phyloP scores from a whole-genome alignment of 2,329 filamentous ascomycete species.

The Cercospora zeina region DNA sequence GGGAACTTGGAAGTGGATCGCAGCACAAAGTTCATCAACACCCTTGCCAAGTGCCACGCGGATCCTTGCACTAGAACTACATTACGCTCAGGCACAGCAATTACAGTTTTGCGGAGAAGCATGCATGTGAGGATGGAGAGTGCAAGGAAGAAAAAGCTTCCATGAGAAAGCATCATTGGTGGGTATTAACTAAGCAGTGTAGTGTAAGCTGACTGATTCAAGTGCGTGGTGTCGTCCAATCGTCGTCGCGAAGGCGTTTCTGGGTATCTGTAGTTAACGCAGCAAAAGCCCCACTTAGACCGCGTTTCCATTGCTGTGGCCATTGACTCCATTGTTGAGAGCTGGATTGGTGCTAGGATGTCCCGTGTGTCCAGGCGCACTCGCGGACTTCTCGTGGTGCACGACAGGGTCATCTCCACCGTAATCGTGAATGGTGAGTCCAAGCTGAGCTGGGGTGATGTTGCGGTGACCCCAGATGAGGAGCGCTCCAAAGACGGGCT shows the following conservation, averaged over 20 bases:
- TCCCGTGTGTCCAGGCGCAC: slow-evolving; percentile 27
- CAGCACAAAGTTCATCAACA: neutral
- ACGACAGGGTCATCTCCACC: slow-evolving; percentile 42
- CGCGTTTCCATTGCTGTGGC: slow-evolving; percentile 17
- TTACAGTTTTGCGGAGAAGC: too few species aligned
- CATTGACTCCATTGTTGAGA: slow-evolving; percentile 31
- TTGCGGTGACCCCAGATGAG: slow-evolving; percentile 64
- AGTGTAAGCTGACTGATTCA: neutral
- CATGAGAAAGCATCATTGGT: neutral
- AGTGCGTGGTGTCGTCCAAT: neutral
- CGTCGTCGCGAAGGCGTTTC: neutral
- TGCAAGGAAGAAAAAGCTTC: too few species aligned
- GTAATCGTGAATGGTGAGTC: slow-evolving; percentile 54
- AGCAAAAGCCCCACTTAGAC: slow-evolving; percentile 1
- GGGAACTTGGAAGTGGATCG: neutral
- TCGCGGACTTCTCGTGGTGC: slow-evolving; percentile 40
- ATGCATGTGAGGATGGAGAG: too few species aligned
- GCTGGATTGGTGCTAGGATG: slow-evolving; percentile 8
- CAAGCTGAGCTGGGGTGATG: slow-evolving; percentile 60
- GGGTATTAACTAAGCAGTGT: neutral
- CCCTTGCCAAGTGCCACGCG: neutral
- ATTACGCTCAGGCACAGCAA: too few species aligned
- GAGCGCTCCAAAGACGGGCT: slow-evolving; percentile 62
- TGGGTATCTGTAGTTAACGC: slow-evolving; percentile 5
- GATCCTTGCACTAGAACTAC: neutral